Base-by-base conservation (phyloP, 208 protist genomes). In the Wallacemonas collosoma region DNA sequence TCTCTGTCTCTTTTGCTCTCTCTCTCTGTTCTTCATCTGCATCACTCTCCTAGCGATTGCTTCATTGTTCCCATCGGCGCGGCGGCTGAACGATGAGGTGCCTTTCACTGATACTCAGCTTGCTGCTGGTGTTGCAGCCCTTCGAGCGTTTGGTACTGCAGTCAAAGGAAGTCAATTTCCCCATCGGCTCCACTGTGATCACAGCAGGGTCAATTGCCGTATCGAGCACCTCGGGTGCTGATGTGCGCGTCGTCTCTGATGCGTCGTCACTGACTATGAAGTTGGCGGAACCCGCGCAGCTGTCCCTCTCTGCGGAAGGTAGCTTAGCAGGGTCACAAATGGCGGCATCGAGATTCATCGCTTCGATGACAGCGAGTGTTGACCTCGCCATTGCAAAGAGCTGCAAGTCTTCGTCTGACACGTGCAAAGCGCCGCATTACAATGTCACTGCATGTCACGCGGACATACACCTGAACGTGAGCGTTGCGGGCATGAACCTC, bases 111-210 rank as follows among this genome's bases (percentile, higher is more conserved):
- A 41, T 62, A 7, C 3, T 62, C 36, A 62, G 36, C 56, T 6
- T 43, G 56, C 38, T 62, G 56, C 56, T 62, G 9, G 38, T 62
- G 0, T 15, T 62, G 56, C 56, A 62, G 38, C 56, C 15, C 36
- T 43, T 62, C 8, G 56, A 17, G 15, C 26, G 36, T 1, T 15
- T 36, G 38, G 15, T 62, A 11, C 56, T 62, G 15, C 56, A 62
- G 56, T 62, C 56, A 38, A 9, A 41, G 12, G 8, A 62, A 62
- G 26, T 62, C 6, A 43, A 41, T 3, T 0, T 62, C 8, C 56
- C 56, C 36, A 26, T 62, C 56, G 56, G 56, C 5, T 62, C 56
- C 15, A 40, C 15, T 6, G 11, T 38, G 12, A 36, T 62, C 38
- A 17, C 6, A 7, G 56, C 56, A 6, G 36, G 17, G 12, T 62